Evolutionary conservation across 2,329 filamentous ascomycete genomes (phyloP), one percentile per base, ranked within the genome.

Genomic region (Chaetomiaceae sp.): DNA sequence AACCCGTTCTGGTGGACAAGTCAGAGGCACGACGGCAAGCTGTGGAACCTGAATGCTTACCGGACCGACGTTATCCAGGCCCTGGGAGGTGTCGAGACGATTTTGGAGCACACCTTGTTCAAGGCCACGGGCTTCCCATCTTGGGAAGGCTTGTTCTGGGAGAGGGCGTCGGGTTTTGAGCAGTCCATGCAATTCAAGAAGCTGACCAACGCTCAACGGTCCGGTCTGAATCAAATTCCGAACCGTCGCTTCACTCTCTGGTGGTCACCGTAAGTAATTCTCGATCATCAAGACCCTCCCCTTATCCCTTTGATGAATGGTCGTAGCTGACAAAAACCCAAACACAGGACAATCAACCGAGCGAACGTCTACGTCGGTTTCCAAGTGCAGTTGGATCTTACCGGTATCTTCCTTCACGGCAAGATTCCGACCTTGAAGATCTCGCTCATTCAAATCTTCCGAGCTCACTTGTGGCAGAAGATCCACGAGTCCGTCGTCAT

Each of bases 1-100:
- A 96, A 97, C 63, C 93, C 93, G 0, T 97, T 97, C 75, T 96
- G 90, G 89, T 98, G 93, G 93, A 98, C 93, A 4, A 95, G 87
- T 60, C 91, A 97, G 66, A 78, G 93, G 32, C 94, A 98, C 60
- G 93, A 98, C 60, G 93, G 93, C 62, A 97, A 97, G 62, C 68
- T 98, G 4, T 98, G 93, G 93, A 96, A 96, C 54, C 67, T 98
- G 44, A 97, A 97, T 56, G 87, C 88, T 1, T 96, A 97, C 68
- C 76, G 93, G 52, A 96, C 93, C 6, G 93, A 98, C 70, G 89
- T 96, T 9, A 98, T 98, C 48, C 93, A 97, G 64, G 90, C 91
- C 0, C 70, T 96, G 38, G 91, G 91, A 62, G 90, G 90, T 82
- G 93, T 98, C 7, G 93, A 98, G 66, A 97, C 90, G 0, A 98